phyloP scores from a whole-genome alignment of 2,329 filamentous ascomycete species.

The Eutypa lata region DNA sequence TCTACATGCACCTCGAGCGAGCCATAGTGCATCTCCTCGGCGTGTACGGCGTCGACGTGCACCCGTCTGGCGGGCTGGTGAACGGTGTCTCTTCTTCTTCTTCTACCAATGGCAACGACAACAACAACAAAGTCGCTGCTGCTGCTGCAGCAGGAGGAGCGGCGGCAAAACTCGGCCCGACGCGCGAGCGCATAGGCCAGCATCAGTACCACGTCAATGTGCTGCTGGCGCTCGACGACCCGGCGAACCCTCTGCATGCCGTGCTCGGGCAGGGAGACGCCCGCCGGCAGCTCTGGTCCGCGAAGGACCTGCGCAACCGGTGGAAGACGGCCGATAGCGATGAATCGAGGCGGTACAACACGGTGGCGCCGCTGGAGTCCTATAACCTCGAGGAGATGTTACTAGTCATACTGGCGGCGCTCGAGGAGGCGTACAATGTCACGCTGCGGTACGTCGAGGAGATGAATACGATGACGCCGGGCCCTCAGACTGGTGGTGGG shows the following conservation, averaged over 20 bases:
- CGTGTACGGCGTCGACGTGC: conserved; percentile 57
- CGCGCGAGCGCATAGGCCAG: conserved; percentile 21
- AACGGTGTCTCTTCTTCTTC: too few species aligned
- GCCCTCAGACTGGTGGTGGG: conserved; percentile 5
- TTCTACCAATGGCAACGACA: conserved; percentile 4
- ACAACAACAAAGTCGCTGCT: conserved; percentile 5
- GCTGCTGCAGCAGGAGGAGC: conserved; percentile 21
- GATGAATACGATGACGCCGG: not conserved
- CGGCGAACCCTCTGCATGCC: conserved; percentile 51
- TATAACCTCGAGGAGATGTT: conserved; percentile 63
- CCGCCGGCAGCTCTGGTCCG: conserved; percentile 56
- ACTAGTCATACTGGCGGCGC: conserved; percentile 51
- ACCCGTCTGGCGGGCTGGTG: too few species aligned
- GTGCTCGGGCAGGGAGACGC: conserved; percentile 55
- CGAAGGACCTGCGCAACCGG: conserved; percentile 68
- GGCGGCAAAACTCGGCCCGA: not conserved
- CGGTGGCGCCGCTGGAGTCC: conserved; percentile 46
- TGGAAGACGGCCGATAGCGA: conserved; percentile 66
- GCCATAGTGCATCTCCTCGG: conserved; percentile 65
- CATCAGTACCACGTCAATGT: conserved; percentile 71
- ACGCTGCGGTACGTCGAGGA: conserved; percentile 43
- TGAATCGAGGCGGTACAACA: conserved; percentile 19
- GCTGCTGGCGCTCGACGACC: conserved; percentile 57
- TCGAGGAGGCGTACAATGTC: conserved; percentile 55
- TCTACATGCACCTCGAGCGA: conserved; percentile 69